Evolutionary conservation across 345 rosid genomes (phyloP), one percentile per base, ranked within the genome.

Genomic region (Murraya koenigii): DNA sequence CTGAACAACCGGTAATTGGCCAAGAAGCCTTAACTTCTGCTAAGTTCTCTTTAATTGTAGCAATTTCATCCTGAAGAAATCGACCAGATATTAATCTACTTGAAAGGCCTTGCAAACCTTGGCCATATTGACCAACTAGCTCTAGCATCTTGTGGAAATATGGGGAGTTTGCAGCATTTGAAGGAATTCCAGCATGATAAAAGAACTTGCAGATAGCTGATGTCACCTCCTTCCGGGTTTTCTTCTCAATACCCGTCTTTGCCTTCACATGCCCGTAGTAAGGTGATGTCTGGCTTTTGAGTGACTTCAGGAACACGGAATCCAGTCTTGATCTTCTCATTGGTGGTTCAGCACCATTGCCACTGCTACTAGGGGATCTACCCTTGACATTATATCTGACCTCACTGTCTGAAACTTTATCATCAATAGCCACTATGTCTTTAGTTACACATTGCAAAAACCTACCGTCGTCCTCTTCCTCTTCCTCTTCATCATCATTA

Each of bases 121-220:
- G 86, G 54, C 93, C 88, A 26, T 87, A 86, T 59, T 84, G 75
- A 75, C 90, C 86, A 63, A 90, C 85, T 80, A 87, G 41, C 49
- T 88, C 88, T 68, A 87, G 71, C 94, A 88, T 90, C 77, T 84
- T 90, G 39, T 79, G 89, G 80, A 90, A 90, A 77, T 85, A 88
- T 10, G 87, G 85, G 65, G 91, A 90, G 78, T 82, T 82, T 32
- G 87, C 89, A 62, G 91, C 91, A 68, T 78, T 84, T 8, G 72
- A 54, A 47, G 93, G 91, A 81, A 87, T 82, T 77, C 93, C 93
- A 2, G 89, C 77, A 66, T 90, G 83, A 76, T 88, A 87, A 64
- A 90, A 88, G 82, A 88, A 90, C 74, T 86, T 88, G 83, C 90
- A 86, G 67, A 88, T 88, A 32, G 93, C 85, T 15, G 89, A 84